phyloP scores from a whole-genome alignment of 306 rosid species.

The Sindora glabra region DNA sequence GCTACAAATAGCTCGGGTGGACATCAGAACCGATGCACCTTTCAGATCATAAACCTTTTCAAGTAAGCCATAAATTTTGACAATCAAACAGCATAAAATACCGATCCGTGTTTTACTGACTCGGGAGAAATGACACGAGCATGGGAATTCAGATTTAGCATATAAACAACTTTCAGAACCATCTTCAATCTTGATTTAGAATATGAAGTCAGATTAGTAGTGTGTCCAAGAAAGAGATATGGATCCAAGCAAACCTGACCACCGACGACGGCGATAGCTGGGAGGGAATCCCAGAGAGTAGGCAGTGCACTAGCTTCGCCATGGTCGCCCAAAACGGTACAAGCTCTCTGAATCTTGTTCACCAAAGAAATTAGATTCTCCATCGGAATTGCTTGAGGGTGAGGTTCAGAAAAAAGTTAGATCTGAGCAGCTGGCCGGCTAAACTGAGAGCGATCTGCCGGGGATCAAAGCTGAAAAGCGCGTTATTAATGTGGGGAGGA shows the following conservation, averaged over 20 bases:
- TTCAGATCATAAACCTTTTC: too few relatives aligned
- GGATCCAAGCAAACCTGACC: slow-evolving; percentile 70
- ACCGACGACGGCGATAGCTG: slow-evolving; percentile 95
- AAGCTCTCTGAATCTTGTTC: slow-evolving; percentile 91
- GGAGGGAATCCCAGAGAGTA: slow-evolving; percentile 92
- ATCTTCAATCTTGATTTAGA: neutral
- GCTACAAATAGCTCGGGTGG: too few relatives aligned
- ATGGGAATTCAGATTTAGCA: too few relatives aligned
- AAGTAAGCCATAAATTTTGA: too few relatives aligned
- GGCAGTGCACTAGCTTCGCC: slow-evolving; percentile 86
- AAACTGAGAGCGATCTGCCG: slow-evolving; percentile 9
- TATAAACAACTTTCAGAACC: neutral
- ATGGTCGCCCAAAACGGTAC: slow-evolving; percentile 91
- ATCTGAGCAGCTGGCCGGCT: slow-evolving; percentile 21
- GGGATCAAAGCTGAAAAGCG: neutral
- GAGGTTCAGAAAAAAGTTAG: slow-evolving; percentile 28
- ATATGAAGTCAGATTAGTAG: neutral
- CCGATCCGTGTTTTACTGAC: too few relatives aligned
- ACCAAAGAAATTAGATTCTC: slow-evolving; percentile 80
- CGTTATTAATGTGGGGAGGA: neutral
- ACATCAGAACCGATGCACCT: too few relatives aligned
- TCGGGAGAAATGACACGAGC: too few relatives aligned
- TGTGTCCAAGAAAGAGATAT: slow-evolving; percentile 1
- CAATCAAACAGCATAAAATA: too few relatives aligned
- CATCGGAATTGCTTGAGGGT: slow-evolving; percentile 24